These are phyloP conservation scores for Salvia sclarea DNA, from an alignment of 305 asterid species.

Conservation along the genomic window DNA sequence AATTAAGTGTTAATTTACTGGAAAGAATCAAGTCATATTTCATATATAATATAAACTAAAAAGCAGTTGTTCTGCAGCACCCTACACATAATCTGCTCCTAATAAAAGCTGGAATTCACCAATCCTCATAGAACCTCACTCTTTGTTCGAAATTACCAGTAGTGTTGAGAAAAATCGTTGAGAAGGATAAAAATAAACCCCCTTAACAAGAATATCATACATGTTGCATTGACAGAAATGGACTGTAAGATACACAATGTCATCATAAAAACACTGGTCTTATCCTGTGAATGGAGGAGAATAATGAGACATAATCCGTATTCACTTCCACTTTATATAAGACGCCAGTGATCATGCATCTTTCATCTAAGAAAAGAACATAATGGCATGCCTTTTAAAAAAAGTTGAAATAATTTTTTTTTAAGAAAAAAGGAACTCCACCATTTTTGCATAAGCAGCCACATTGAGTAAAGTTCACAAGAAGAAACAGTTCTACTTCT, in stretches of 20 bases:
- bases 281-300: not conserved
- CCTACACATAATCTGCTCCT: not conserved
- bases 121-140: not conserved
- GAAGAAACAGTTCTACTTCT: not conserved
- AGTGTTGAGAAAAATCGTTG: not conserved
- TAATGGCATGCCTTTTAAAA: not conserved
- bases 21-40: not conserved
- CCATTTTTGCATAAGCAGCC: not conserved
- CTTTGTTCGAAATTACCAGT: not conserved
- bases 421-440: too few relatives aligned
- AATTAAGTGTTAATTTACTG: conserved; percentile 13
- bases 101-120: conserved; percentile 1
- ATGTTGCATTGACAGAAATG: not conserved
- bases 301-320: not conserved
- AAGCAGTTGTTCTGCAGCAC: not conserved
- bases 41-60: not conserved
- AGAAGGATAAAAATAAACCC: not conserved
- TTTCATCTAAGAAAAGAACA: not conserved
- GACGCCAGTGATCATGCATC: not conserved
- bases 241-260: not conserved
- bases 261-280: not conserved
- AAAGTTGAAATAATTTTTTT: not conserved
- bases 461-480: not conserved
- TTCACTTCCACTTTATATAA: not conserved
- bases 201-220: not conserved